Base-by-base conservation (phyloP, 106 monocot species). In the Phalaenopsis aphrodite region DNA sequence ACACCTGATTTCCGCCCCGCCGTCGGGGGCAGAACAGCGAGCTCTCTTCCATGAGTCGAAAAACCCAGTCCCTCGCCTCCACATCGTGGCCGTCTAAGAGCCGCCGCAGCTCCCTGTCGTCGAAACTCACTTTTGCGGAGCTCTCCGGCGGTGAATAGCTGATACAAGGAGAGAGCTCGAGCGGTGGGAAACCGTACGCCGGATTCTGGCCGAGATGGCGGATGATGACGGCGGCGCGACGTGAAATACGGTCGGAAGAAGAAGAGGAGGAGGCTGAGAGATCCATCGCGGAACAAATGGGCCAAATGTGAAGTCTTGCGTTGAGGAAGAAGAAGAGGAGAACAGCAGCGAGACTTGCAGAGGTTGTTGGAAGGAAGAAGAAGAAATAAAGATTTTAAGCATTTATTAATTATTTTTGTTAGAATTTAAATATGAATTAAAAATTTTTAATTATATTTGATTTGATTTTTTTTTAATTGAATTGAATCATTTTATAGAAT, bases 11-110 rank as follows among this genome's bases (percentile, higher is more conserved):
- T 19, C 86, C 85, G 8, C 77, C 42, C 74, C 84, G 79, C 24
- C 58, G 49, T 41, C 45, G 84, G 14, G 88, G 85, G 79, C 87
- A 77, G 87, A 94, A 98, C 49, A 98, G 84, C 10, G 65, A 30
- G 89, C 92, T 91, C 64, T 76, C 82, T 83, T 90, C 92, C 89
- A 98, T 98, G 43, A 92, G 12, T 65, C 82, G 41, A 84, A 89
- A 94, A 43, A 86, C 15, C 89, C 90, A 85, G 67, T 98, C 92
- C 42, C 98, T 78, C 38, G 55, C 81, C 78, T 79, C 86, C 49
- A 91, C 21, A 69, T 91, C 74, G 81, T 98, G 94, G 19, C 92
- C 92, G 57, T 98, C 98, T 39, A 98, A 78, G 15, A 98, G 58
- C 8, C 36, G 12, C 42, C 98, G 89, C 61, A 98, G 78, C 48